A percentile compares a stretch with the other conserved stretches of the same genome.
These are phyloP conservation scores for Sclerotinia spermophila DNA, from an alignment of 2,329 filamentous ascomycete genomes.

Conservation along the genomic window DNA sequence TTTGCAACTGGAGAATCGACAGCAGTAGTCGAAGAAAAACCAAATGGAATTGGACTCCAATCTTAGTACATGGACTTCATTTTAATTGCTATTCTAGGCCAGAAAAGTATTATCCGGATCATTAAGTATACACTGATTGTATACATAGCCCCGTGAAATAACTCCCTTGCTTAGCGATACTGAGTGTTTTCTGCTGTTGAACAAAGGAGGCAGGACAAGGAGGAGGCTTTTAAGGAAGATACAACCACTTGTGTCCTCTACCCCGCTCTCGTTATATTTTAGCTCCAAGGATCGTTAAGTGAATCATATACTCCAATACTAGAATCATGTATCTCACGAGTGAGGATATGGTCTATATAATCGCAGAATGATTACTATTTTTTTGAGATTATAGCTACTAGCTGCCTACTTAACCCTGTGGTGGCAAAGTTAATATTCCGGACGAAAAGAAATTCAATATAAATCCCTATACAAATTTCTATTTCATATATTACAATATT, in stretches of 20 bases:
- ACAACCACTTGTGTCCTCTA: background rate
- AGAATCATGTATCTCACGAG: background rate
- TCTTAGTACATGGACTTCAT: background rate
- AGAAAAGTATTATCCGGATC: background rate
- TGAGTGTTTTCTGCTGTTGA: background rate
- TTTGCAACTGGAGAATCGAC: background rate
- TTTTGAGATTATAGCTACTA: no score
- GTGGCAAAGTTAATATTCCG: no score
- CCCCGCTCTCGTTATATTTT: background rate
- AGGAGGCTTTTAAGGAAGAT: background rate
- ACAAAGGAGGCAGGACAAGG: background rate
- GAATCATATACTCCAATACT: background rate
- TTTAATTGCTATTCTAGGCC: no score
- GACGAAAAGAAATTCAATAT: no score
- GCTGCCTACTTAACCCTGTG: background rate
- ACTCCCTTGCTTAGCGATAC: background rate
- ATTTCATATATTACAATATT: no score
- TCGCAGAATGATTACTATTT: no score
- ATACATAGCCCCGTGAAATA: background rate
- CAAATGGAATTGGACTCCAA: background rate
- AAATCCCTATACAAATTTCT: no score
- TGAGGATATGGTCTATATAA: no score
- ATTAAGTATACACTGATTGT: background rate
- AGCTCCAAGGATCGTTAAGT: background rate
- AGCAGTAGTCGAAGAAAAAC: background rate